A percentile compares a stretch with the other conserved stretches of the same genome.
These are phyloP conservation scores for Lachancea thermotolerans DNA, from an alignment of 805 yeast genomes.

Conservation along the genomic window DNA sequence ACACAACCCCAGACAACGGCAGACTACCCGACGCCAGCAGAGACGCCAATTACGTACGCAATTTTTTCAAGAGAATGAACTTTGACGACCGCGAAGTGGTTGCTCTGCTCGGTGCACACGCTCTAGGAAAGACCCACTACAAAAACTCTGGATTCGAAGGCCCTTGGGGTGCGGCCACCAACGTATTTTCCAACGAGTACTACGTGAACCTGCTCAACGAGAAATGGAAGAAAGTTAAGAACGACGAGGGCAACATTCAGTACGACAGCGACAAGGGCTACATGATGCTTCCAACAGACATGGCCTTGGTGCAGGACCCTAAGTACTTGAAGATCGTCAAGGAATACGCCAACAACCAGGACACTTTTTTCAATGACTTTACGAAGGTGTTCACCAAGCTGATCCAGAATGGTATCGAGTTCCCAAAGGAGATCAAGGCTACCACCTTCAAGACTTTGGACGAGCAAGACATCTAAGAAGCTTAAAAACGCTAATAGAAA, in stretches of 20 bases:
- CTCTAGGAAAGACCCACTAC: slow-evolving; percentile 69
- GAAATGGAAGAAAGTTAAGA: slow-evolving; percentile 46
- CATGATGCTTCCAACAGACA: slow-evolving; percentile 86
- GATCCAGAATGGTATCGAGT: slow-evolving; percentile 68
- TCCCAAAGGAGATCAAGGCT: slow-evolving; percentile 43
- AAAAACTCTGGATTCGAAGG: slow-evolving; percentile 74
- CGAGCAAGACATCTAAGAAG: slow-evolving; percentile 39
- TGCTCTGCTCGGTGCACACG: slow-evolving; percentile 69
- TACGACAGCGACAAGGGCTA: slow-evolving; percentile 57
- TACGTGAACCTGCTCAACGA: slow-evolving; percentile 50
- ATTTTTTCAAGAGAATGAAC: slow-evolving; percentile 58
- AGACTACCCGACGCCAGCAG: slow-evolving; percentile 67
- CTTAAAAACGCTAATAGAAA: no score
- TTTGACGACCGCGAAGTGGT: slow-evolving; percentile 68
- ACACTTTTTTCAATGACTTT: slow-evolving; percentile 56
- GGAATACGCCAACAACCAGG: slow-evolving; percentile 60
- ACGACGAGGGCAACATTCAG: slow-evolving; percentile 55
- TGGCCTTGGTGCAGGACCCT: slow-evolving; percentile 58
- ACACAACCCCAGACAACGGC: slow-evolving; percentile 54
- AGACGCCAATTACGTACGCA: slow-evolving; percentile 59
- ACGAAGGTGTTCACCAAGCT: slow-evolving; percentile 60
- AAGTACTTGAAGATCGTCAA: slow-evolving; percentile 55
- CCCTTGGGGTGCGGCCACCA: slow-evolving; percentile 84
- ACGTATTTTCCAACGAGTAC: slow-evolving; percentile 67
- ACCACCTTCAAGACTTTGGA: slow-evolving; percentile 59